Base-by-base conservation (phyloP, 2,329 filamentous ascomycete genomes). In the Trichoderma asperellum region DNA sequence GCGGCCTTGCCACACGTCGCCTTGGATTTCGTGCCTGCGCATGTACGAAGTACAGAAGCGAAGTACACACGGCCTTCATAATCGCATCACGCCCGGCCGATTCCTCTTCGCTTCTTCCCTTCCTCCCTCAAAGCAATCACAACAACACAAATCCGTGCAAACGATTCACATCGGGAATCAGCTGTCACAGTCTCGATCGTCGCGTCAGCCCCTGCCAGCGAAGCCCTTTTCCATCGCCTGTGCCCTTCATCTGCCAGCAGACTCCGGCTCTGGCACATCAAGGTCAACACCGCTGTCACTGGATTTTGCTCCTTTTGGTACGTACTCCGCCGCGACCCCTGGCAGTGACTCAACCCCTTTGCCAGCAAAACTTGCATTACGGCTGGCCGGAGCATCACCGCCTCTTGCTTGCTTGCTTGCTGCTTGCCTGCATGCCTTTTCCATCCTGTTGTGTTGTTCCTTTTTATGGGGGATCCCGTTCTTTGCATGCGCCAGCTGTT, bases 161-260 rank as follows among this genome's bases (percentile, higher is more conserved):
- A 83, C 79, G 78, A 81, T 82, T 83, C 80, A 77, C 77, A 83
- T 80, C 79, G 81, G 86, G 85, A 86, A 83, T 86, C 83, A 83
- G 81, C 81, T 83, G 86, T 88, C 86, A 86, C 86, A 86, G 86
- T 85, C 83, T 81, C 79, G 85, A 85, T 84, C 80, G 81, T 87
- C 85, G 83, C 85, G 81, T 79, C 85, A 87, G 85, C 83, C 78
- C 40, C 73, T 76, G 75, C 74, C 76, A 76, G 73, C 74, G 73
- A 74, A 74, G 75, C 76, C 73, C 49, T 21, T 32, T 40, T 24
- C 4, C 53, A 72, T 75, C 75, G 72, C 72, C 72, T 57, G 73
- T 71, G 68, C 8, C 34, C 74, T 70, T 72, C 71, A 72, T 73
- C 72, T 24, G 47, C 47, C 47, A 37, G 10, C 47, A 49, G 47